Conservation (phyloP, 495 filamentous ascomycete genomes). For the Peziza echinospora region DNA sequence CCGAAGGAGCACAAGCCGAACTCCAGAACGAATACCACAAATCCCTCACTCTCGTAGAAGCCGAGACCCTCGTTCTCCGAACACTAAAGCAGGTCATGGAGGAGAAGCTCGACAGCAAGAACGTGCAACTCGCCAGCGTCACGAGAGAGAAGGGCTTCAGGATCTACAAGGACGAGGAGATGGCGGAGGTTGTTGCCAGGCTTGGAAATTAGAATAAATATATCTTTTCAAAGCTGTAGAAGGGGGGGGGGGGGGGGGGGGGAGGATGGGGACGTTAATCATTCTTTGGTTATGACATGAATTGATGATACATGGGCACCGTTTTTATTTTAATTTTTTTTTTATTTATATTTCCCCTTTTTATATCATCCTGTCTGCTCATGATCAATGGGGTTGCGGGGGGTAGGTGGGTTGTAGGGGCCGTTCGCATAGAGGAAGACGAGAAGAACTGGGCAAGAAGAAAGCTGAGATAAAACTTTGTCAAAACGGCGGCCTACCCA, state of each 20-base stretch:
- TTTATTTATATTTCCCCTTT: too few relatives aligned
- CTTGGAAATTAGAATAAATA: constrained; percentile 23
- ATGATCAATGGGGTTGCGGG: too few relatives aligned
- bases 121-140: constrained; percentile 92
- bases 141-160: constrained; percentile 94
- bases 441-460: too few relatives aligned
- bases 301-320: too few relatives aligned
- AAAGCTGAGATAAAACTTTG: too few relatives aligned
- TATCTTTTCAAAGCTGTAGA: too few relatives aligned
- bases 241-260: constrained; percentile 10
- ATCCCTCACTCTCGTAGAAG: constrained; percentile 80
- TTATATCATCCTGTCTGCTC: too few relatives aligned
- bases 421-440: too few relatives aligned
- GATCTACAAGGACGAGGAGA: constrained; percentile 94
- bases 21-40: constrained; percentile 98
- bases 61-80: constrained; percentile 87
- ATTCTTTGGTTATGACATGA: constrained; percentile 1
- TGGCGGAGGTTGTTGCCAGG: constrained; percentile 70
- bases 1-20: constrained; percentile 91
- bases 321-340: too few relatives aligned
- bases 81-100: constrained; percentile 99
- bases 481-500: too few relatives aligned
- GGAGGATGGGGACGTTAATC: constrained; percentile 10
- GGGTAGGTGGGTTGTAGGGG: too few relatives aligned
- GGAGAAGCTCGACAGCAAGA: constrained; percentile 96